A percentile compares a stretch with the other conserved stretches of the same genome.
Evolutionary conservation across 192 early-diverging fungal genomes (phyloP).

Genomic region (Gryganskiella cystojenkinii): DNA sequence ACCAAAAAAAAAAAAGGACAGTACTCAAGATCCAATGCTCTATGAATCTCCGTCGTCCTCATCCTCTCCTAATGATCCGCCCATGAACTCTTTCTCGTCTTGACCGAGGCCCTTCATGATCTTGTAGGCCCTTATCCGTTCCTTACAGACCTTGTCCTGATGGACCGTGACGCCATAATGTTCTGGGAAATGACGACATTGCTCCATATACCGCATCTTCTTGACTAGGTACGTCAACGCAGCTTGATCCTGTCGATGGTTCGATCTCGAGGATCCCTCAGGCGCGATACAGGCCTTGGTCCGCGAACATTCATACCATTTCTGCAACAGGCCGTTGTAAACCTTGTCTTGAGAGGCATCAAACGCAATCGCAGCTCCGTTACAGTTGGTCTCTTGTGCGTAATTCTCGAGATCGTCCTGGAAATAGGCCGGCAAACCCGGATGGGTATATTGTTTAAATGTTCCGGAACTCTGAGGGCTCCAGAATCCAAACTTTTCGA

Average conservation of each 20-base stretch:
- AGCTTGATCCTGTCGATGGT: slow-evolving; percentile 69
- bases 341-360: slow-evolving; percentile 53
- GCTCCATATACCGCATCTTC: slow-evolving; percentile 48
- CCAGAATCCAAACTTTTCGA: slow-evolving; percentile 61
- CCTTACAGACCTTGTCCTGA: slow-evolving; percentile 56
- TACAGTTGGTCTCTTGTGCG: slow-evolving; percentile 56
- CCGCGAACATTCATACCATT: slow-evolving; percentile 59
- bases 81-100: slow-evolving; percentile 7
- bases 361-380: slow-evolving; percentile 62
- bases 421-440: slow-evolving; percentile 59
- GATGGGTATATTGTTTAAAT: slow-evolving; percentile 58
- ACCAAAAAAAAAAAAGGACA: background rate
- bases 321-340: slow-evolving; percentile 50
- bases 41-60: background rate
- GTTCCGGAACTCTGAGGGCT: slow-evolving; percentile 57
- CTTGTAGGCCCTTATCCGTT: slow-evolving; percentile 49
- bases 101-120: slow-evolving; percentile 46
- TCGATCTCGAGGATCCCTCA: slow-evolving; percentile 56
- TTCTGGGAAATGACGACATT: slow-evolving; percentile 55
- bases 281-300: slow-evolving; percentile 63
- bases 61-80: slow-evolving; percentile 15
- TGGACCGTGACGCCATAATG: slow-evolving; percentile 61
- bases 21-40: background rate
- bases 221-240: slow-evolving; percentile 60
- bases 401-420: slow-evolving; percentile 45